Evolutionary conservation across 1,139 yeast species (phyloP).

Genomic region (Casaregolazyma suthepensis): DNA sequence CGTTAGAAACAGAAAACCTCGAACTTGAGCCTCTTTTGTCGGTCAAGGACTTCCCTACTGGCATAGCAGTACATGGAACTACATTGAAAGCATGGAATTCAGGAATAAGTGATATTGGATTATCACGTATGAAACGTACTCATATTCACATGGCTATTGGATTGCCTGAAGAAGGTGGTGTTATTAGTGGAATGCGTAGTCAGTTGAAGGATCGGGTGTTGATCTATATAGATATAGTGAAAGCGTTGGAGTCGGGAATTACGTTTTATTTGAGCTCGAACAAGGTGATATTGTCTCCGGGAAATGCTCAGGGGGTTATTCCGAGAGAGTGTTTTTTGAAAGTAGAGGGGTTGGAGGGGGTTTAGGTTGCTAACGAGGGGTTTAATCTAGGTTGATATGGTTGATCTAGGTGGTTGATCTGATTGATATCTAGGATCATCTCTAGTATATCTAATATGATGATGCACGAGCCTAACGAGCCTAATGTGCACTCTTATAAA

Average conservation of each 20-base stretch:
- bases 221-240: conserved; percentile 54
- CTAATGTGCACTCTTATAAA: too few species aligned
- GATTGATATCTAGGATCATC: too few species aligned
- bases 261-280: conserved; percentile 60
- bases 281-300: conserved; percentile 66
- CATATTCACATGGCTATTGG: conserved; percentile 77
- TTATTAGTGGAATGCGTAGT: conserved; percentile 69
- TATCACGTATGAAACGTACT: conserved; percentile 64
- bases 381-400: too few species aligned
- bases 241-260: conserved; percentile 43
- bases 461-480: too few species aligned
- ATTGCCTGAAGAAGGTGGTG: conserved; percentile 34
- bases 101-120: conserved; percentile 52
- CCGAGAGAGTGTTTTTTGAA: conserved; percentile 42
- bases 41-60: conserved; percentile 36
- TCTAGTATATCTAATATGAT: too few species aligned
- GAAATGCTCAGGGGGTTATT: conserved; percentile 51
- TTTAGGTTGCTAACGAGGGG: too few species aligned
- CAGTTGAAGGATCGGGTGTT: conserved; percentile 43
- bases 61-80: conserved; percentile 74
- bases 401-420: too few species aligned
- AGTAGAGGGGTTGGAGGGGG: conserved; percentile 15
- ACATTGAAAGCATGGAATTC: conserved; percentile 41
- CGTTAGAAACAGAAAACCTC: conserved; percentile 50
- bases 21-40: conserved; percentile 29